Evolutionary conservation across 306 rosid genomes (phyloP), one percentile per base, ranked within the genome.

Genomic region (Casuarina cunninghamiana): DNA sequence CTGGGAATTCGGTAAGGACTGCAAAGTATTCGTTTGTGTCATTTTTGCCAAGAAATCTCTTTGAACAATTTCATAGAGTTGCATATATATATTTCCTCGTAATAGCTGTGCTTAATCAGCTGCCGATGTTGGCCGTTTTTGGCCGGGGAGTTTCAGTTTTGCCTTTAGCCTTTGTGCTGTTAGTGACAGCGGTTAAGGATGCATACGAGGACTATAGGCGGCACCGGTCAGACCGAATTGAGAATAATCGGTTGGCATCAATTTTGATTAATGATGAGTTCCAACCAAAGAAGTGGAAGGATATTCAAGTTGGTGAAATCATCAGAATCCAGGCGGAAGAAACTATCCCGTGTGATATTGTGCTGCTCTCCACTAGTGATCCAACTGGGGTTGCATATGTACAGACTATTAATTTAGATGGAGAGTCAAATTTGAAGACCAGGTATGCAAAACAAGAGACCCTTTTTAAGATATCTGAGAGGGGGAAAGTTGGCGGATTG

Each of bases 391-490:
- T 93, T 81, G 97, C 97, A 1, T 93, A 91, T 81, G 93, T 95
- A 75, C 99, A 95, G 82, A 95, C 97, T 16, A 86, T 87, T 70
- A 95, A 89, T 87, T 86, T 95, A 39, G 99, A 95, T 70, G 99
- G 99, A 17, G 99, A 95, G 77, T 95, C 99, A 0, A 95, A 95
- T 90, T 87, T 95, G 93, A 95, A 95, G 81, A 91, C 97, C 39
- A 75, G 99, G 73, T 95, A 91, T 53, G 97, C 97, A 0, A 95
- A 95, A 39, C 99, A 95, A 78, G 99, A 95, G 80, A 95, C 97
- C 39, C 93, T 91, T 41, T 89, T 76, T 4, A 92, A 78, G 89
- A 69, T 82, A 44, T 86, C 84, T 43, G 96, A 83, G 13, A 90
- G 73, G 85, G 99, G 81, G 74, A 83, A 79, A 77, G 75, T 83